These are phyloP conservation scores for Diplodia scrobiculata DNA, from an alignment of 2,329 filamentous ascomycete species.

Conservation along the genomic window DNA sequence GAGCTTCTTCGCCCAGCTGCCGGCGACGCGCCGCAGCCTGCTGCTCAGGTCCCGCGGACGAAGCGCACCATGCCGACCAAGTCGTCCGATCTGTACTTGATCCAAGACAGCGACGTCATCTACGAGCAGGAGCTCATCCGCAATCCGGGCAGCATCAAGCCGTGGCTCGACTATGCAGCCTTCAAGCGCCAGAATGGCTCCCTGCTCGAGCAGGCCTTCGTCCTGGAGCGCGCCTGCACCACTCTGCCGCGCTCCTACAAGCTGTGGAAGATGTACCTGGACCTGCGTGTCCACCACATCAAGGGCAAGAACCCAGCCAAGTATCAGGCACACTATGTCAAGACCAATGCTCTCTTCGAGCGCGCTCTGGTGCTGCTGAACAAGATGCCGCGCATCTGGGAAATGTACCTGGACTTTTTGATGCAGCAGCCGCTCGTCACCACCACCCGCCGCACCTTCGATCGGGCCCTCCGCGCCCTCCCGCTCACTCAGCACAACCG, in stretches of 20 bases:
- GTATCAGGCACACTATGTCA: slow-evolving; percentile 78
- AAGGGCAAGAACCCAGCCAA: slow-evolving; percentile 78
- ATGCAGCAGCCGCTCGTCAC: slow-evolving; percentile 91
- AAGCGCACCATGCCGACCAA: slow-evolving; percentile 40
- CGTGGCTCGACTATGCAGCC: slow-evolving; percentile 92
- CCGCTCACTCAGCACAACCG: slow-evolving; percentile 94
- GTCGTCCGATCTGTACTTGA: slow-evolving; percentile 45
- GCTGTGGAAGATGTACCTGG: slow-evolving; percentile 96
- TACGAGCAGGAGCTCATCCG: slow-evolving; percentile 96
- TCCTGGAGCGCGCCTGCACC: slow-evolving; percentile 85
- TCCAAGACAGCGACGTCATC: slow-evolving; percentile 85
- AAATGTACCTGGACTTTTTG: slow-evolving; percentile 91
- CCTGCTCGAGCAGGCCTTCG: slow-evolving; percentile 79
- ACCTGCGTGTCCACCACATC: slow-evolving; percentile 79
- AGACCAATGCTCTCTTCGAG: slow-evolving; percentile 94
- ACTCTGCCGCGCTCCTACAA: slow-evolving; percentile 95
- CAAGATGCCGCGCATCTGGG: slow-evolving; percentile 99
- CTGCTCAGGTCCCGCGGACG: slow-evolving; percentile 13
- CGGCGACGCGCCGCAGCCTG: slow-evolving; percentile 21
- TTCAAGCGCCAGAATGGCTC: slow-evolving; percentile 88
- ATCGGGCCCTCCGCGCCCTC: slow-evolving; percentile 85
- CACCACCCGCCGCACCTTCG: slow-evolving; percentile 81
- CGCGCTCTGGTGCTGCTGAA: slow-evolving; percentile 88
- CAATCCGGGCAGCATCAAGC: slow-evolving; percentile 81
- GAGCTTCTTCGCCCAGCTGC: slow-evolving; percentile 44